Base-by-base conservation (phyloP, 2,329 filamentous ascomycete species). In the Didymella exigua region DNA sequence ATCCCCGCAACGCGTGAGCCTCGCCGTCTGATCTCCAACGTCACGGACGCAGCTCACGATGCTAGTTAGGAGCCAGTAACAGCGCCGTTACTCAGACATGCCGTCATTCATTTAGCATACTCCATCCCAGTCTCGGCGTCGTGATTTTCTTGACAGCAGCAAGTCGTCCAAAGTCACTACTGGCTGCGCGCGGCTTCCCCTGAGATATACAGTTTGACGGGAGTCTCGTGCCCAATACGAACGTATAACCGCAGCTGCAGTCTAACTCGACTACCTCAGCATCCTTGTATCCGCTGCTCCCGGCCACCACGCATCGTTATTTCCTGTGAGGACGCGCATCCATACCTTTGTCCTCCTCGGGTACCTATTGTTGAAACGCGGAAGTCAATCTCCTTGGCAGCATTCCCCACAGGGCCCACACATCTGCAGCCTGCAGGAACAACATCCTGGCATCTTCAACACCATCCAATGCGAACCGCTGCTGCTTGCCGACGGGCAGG, bases 391-490 rank as follows among this genome's bases (percentile, higher is more conserved):
- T 41, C 30, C 36, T n/a, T 37, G 29, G 21, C 41, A 40, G 6
- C 26, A 33, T n/a, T 50, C 41, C n/a, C 52, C 30, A 55, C 47
- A n/a, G n/a, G n/a, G n/a, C n/a, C n/a, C n/a, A 42, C 26, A 18
- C 29, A 46, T 42, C 52, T 50, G 52, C 46, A 55, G 52, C 37
- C 52, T 50, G 52, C 46, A 55, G 52, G 52, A 45, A 55, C 52
- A 46, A 11, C 46, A 47, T 46, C 41, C 19, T 9, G 24, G 41
- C 18, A 7, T 14, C 36, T 16, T 24, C 11, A 8, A 26, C 34
- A 23, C 24, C 33, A 33, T 13, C 51, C 46, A 55, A 50, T 55
- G 24, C 24, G n/a, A 34, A 26, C 19, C 19, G 30, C 41, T 42
- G 40, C 38, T 46, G 52, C 41, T 42, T 36, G 40, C 29, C 24